These are phyloP conservation scores for Paratinospora sagittata DNA, from an alignment of 164 flowering plant species.

Conservation along the genomic window DNA sequence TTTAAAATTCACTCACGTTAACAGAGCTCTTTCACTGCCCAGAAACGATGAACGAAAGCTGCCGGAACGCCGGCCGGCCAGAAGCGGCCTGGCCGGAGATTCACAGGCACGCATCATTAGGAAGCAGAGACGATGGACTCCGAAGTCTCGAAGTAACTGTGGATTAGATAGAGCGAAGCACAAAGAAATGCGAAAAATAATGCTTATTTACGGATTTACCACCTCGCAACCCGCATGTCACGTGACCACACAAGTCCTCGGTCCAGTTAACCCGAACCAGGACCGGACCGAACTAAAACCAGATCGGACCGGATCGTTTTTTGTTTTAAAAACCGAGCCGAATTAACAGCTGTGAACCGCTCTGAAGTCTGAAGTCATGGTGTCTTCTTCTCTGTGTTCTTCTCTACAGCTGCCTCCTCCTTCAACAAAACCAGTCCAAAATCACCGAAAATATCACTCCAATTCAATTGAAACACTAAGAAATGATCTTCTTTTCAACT, in stretches of 20 bases:
- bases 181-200: no score
- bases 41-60: conserved; percentile 20
- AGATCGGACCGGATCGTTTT: no score
- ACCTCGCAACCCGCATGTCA: no score
- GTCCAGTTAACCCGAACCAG: no score
- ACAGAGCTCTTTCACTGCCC: conserved; percentile 15
- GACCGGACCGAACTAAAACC: no score
- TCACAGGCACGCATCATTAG: conserved; percentile 28
- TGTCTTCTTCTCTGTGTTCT: conserved; percentile 3
- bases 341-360: background rate
- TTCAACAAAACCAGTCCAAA: conserved; percentile 11
- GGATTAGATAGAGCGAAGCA: no score
- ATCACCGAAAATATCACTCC: background rate
- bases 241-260: no score
- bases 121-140: background rate
- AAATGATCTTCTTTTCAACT: conserved; percentile 23
- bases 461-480: background rate
- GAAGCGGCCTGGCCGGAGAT: conserved; percentile 19
- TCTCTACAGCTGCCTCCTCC: conserved; percentile 10
- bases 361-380: background rate
- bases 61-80: conserved; percentile 13
- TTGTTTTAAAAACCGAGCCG: background rate
- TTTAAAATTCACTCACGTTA: conserved; percentile 29
- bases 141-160: no score
- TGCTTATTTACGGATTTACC: no score